Conservation (phyloP, 106 monocot species). For the Posidonia australis region DNA sequence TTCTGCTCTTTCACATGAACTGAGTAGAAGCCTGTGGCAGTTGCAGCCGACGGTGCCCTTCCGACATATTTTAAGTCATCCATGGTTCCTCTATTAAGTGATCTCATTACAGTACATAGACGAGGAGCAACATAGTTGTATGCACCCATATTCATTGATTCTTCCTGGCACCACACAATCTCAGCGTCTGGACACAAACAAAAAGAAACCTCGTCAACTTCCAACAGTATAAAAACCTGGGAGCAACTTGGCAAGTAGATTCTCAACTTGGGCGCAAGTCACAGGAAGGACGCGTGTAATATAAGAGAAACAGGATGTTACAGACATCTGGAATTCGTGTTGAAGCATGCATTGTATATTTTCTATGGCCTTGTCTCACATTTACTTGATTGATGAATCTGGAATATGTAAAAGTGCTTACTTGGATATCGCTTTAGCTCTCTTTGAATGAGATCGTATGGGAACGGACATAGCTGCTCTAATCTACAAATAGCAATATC, state of each 20-base stretch:
- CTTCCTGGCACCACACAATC: slow-evolving; percentile 96
- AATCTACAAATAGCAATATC: slow-evolving; percentile 94
- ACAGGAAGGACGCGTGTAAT: too few species aligned
- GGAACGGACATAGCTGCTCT: slow-evolving; percentile 94
- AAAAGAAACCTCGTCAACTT: background rate
- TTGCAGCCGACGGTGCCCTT: slow-evolving; percentile 63
- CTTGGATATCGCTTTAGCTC: slow-evolving; percentile 97
- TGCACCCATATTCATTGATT: slow-evolving; percentile 96
- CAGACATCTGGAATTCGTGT: too few species aligned
- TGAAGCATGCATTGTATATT: too few species aligned
- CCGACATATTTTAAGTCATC: slow-evolving; percentile 78
- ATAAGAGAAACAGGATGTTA: background rate
- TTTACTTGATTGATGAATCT: too few species aligned
- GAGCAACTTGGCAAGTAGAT: too few species aligned
- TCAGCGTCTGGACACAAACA: slow-evolving; percentile 55
- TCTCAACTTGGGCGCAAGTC: too few species aligned
- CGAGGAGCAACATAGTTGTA: slow-evolving; percentile 70
- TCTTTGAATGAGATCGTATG: slow-evolving; percentile 85
- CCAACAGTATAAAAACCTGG: background rate
- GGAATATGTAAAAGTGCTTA: slow-evolving; percentile 23
- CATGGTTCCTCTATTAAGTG: slow-evolving; percentile 36
- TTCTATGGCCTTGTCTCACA: too few species aligned
- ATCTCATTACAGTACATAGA: slow-evolving; percentile 47
- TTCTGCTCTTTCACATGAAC: slow-evolving; percentile 65
- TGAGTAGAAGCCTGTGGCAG: slow-evolving; percentile 76